These are phyloP conservation scores for Aspergillus brasiliensis DNA, from an alignment of 2,329 filamentous ascomycete species.

Conservation along the genomic window DNA sequence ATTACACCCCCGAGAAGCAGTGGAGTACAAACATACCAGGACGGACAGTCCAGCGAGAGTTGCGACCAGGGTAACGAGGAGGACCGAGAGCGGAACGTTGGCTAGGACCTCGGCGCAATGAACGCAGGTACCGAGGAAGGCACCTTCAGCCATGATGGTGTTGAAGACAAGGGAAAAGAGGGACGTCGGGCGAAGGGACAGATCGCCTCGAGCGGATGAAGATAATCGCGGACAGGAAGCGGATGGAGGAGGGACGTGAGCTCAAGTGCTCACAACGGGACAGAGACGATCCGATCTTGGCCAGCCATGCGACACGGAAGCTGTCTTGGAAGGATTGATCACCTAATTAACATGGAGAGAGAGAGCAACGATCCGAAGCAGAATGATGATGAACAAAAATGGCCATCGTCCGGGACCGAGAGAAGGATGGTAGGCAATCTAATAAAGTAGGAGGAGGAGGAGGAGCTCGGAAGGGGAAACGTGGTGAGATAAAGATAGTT, in stretches of 20 bases:
- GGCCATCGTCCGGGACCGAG: conserved; percentile 14
- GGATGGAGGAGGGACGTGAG: conserved; percentile 13
- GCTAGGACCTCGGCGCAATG: conserved; percentile 35
- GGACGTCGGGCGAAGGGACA: background rate
- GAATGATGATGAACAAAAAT: conserved; percentile 4
- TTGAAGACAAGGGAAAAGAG: no score
- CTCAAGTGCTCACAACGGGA: conserved; percentile 22
- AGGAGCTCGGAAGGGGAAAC: background rate
- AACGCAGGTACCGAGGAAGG: conserved; percentile 33
- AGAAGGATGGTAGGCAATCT: conserved; percentile 1
- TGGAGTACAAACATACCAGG: conserved; percentile 32
- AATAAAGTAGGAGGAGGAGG: background rate
- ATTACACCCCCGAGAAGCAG: background rate
- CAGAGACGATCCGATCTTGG: conserved; percentile 24
- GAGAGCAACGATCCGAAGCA: background rate
- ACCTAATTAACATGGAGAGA: conserved; percentile 13
- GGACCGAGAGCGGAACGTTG: conserved; percentile 31
- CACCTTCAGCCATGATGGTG: conserved; percentile 30
- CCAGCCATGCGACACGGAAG: conserved; percentile 28
- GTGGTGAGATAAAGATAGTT: background rate
- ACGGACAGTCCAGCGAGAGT: conserved; percentile 35
- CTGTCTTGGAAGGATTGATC: conserved; percentile 5
- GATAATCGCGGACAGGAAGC: conserved; percentile 5
- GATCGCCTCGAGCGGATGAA: background rate
- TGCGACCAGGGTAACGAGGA: conserved; percentile 31